Evolutionary conservation across 805 yeast genomes (phyloP).

Genomic region (Schwanniomyces occidentalis): DNA sequence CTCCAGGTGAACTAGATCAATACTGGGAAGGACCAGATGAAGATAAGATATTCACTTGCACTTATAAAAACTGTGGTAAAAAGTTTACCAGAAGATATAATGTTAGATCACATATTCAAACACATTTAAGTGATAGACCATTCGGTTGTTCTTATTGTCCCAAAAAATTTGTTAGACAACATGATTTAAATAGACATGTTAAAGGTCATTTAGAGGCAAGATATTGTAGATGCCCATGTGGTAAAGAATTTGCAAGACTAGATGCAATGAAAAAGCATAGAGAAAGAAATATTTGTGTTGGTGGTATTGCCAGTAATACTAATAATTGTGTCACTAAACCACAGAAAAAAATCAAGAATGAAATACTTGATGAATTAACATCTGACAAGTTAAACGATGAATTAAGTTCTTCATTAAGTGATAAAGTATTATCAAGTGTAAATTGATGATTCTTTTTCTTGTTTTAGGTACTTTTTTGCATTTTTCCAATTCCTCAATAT

Average conservation of each 20-base stretch:
- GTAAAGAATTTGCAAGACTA: conserved; percentile 87
- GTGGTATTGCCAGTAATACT: conserved; percentile 49
- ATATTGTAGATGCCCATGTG: conserved; percentile 78
- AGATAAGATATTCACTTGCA: conserved; percentile 71
- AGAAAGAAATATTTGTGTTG: conserved; percentile 75
- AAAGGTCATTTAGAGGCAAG: conserved; percentile 80
- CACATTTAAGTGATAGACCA: conserved; percentile 94
- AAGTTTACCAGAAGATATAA: conserved; percentile 86
- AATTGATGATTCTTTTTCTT: too few relatives aligned
- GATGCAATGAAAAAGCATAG: conserved; percentile 87
- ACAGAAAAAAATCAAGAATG: conserved; percentile 9
- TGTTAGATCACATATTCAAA: conserved; percentile 92
- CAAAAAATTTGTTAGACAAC: conserved; percentile 91
- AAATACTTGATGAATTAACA: conserved; percentile 11
- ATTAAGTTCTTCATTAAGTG: conserved; percentile 3
- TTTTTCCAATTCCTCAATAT: too few relatives aligned
- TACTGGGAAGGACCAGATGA: conserved; percentile 80
- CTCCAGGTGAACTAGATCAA: conserved; percentile 86
- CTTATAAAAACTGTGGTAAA: conserved; percentile 77
- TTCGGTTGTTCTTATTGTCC: conserved; percentile 76
- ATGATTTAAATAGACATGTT: conserved; percentile 87
- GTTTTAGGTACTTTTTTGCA: too few relatives aligned
- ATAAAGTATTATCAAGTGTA: too few relatives aligned
- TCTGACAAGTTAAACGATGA: conserved; percentile 12
- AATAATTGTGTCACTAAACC: conserved; percentile 26